Conservation (phyloP, 1,284 basidiomycete genomes). For the Ustilago crameri region DNA sequence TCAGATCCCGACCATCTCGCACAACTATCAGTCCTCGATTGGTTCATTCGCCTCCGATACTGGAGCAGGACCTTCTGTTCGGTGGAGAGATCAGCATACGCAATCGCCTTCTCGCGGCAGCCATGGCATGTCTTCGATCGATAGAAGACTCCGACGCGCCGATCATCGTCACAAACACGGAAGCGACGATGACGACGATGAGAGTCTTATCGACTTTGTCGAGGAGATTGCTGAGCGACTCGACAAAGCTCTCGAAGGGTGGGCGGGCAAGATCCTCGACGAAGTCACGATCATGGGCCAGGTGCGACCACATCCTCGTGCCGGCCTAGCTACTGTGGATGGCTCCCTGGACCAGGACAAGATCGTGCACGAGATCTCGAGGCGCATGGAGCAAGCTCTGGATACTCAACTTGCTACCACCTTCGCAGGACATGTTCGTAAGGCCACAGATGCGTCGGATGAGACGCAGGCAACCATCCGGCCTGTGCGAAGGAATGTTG, state of each 20-base stretch:
- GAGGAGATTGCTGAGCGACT: constrained; percentile 59
- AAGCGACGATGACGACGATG: constrained; percentile 18
- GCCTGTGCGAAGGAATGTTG: constrained; percentile 2
- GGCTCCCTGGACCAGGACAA: constrained; percentile 21
- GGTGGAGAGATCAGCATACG: constrained; percentile 9
- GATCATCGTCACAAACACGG: neutral
- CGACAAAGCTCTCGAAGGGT: constrained; percentile 58
- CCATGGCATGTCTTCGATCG: constrained; percentile 21
- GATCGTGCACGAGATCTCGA: constrained; percentile 28
- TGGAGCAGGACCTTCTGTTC: constrained; percentile 10
- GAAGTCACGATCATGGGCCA: constrained; percentile 64
- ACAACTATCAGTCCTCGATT: constrained; percentile 24
- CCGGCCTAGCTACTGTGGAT: constrained; percentile 1
- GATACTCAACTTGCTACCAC: constrained; percentile 21
- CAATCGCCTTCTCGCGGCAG: constrained; percentile 7
- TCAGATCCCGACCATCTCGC: constrained; percentile 22
- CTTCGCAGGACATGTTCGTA: constrained; percentile 18
- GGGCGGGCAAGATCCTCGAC: constrained; percentile 63
- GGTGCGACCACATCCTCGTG: constrained; percentile 43
- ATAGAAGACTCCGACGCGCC: constrained; percentile 11
- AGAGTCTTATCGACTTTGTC: constrained; percentile 52
- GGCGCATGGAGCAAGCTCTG: constrained; percentile 28
- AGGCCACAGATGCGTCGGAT: constrained; percentile 29
- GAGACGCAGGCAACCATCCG: constrained; percentile 50
- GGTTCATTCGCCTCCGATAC: constrained; percentile 15